Base-by-base conservation (phyloP, 805 yeast genomes). In the Hanseniaspora pseudoguilliermondii region DNA sequence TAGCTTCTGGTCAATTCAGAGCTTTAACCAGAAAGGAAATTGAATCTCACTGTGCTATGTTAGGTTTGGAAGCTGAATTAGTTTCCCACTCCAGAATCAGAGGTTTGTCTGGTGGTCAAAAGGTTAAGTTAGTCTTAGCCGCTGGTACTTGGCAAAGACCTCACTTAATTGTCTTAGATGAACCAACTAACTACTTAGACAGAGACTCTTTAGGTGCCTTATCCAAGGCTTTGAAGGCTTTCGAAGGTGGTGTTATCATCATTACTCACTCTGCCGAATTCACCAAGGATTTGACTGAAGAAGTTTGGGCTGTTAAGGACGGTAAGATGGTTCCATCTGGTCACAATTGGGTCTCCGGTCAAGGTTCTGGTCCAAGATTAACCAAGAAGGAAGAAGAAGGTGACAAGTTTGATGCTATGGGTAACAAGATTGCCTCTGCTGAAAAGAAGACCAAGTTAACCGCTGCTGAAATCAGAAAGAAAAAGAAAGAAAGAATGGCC, bases 131-230 rank as follows among this genome's bases (percentile, higher is more conserved):
- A 74, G 98, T 93, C 71, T 80, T 93, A 71, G 99, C 99, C 77
- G 98, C 97, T 77, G 88, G 97, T 84, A 90, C 97, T 60, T 93
- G 98, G 98, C 97, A 91, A 82, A 91, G 97, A 83, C 98, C 98
- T 73, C 98, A 93, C 75, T 82, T 93, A 80, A 90, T 93, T 69
- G 98, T 93, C 67, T 86, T 93, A 76, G 98, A 93, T 80, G 98
- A 91, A 82, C 98, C 98, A 78, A 93, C 98, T 70, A 91, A 91
- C 80, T 93, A 91, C 78, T 81, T 91, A 81, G 98, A 91, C 77
- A 84, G 98, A 80, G 98, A 93, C 79, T 93, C 98, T 65, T 83
- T 93, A 73, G 98, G 98, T 73, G 98, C 98, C 75, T 83, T 93
- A 74, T 91, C 98, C 62, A 90, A 89, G 83, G 99, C 98, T 71